Evolutionary conservation across 2,329 filamentous ascomycete species (phyloP).

Genomic region (Phaeophleospora eucalypticola): DNA sequence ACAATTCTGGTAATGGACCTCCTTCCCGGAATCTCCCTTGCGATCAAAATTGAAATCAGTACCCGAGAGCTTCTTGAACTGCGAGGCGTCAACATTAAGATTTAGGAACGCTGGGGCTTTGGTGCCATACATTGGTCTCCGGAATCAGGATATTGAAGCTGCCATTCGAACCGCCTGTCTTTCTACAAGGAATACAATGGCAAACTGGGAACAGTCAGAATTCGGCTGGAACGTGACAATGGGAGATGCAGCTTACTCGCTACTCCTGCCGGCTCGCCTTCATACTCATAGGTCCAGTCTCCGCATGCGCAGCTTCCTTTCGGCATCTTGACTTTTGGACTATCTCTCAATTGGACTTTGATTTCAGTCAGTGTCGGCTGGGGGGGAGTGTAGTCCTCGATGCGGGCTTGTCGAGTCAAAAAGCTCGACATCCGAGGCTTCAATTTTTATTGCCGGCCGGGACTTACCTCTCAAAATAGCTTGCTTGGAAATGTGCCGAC

Average conservation of each 20-base stretch:
- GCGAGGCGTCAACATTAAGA: conserved; percentile 5
- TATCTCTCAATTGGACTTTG: too few species aligned
- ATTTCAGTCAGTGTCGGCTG: too few species aligned
- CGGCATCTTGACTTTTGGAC: conserved; percentile 11
- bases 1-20: conserved; percentile 30
- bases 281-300: conserved; percentile 34
- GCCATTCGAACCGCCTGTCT: conserved; percentile 30
- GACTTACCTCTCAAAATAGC: background rate
- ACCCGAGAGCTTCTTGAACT: conserved; percentile 31
- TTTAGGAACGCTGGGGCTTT: background rate
- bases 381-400: too few species aligned
- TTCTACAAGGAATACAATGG: conserved; percentile 32
- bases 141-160: conserved; percentile 29
- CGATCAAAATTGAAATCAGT: conserved; percentile 23
- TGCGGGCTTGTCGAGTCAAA: background rate
- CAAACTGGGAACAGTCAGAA: conserved; percentile 16
- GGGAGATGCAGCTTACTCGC: conserved; percentile 16
- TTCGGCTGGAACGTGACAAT: background rate
- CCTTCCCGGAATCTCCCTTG: conserved; percentile 31
- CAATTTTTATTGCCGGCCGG: too few species aligned
- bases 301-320: conserved; percentile 31
- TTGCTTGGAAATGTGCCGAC: background rate
- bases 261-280: conserved; percentile 27
- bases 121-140: conserved; percentile 19
- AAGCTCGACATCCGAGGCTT: background rate